Evolutionary conservation across 495 filamentous ascomycete genomes (phyloP).

Genomic region (Opeltia flavorubescens): DNA sequence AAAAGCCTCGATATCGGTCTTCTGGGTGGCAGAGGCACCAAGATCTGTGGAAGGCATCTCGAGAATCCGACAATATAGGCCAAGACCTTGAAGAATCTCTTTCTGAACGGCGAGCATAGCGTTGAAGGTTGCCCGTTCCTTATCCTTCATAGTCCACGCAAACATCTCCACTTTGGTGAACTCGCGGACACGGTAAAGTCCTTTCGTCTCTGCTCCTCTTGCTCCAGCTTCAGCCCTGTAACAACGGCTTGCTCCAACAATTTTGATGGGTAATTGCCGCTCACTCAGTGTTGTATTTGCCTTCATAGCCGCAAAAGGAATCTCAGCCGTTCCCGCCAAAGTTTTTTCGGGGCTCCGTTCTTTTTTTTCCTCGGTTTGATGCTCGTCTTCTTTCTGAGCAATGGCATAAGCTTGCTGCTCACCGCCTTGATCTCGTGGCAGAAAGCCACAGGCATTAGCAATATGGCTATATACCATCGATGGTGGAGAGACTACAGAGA

Average conservation of each 20-base stretch:
- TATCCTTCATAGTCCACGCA: slow-evolving; percentile 55
- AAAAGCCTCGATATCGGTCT: slow-evolving; percentile 84
- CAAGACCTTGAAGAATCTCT: slow-evolving; percentile 60
- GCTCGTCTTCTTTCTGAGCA: slow-evolving; percentile 34
- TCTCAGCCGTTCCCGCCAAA: slow-evolving; percentile 82
- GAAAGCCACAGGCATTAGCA: slow-evolving; percentile 79
- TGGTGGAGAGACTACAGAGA: slow-evolving; percentile 65
- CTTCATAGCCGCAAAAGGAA: slow-evolving; percentile 83
- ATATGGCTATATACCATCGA: slow-evolving; percentile 89
- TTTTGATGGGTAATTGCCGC: slow-evolving; percentile 53
- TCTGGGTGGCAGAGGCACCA: slow-evolving; percentile 72
- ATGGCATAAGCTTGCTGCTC: slow-evolving; percentile 84
- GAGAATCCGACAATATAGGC: slow-evolving; percentile 74
- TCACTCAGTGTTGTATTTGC: slow-evolving; percentile 54
- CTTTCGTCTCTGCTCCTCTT: slow-evolving; percentile 79
- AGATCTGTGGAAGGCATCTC: slow-evolving; percentile 87
- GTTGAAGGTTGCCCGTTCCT: slow-evolving; percentile 43
- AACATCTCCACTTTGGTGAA: slow-evolving; percentile 99
- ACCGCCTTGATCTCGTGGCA: slow-evolving; percentile 75
- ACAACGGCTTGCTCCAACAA: slow-evolving; percentile 72
- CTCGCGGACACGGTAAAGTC: slow-evolving; percentile 95
- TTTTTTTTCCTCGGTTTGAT: slow-evolving; percentile 28
- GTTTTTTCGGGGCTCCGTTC: slow-evolving; percentile 50
- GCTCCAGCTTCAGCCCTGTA: slow-evolving; percentile 91
- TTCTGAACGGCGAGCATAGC: slow-evolving; percentile 77